Base-by-base conservation (phyloP, 768 basidiomycete species). In the Suillus bovinus region DNA sequence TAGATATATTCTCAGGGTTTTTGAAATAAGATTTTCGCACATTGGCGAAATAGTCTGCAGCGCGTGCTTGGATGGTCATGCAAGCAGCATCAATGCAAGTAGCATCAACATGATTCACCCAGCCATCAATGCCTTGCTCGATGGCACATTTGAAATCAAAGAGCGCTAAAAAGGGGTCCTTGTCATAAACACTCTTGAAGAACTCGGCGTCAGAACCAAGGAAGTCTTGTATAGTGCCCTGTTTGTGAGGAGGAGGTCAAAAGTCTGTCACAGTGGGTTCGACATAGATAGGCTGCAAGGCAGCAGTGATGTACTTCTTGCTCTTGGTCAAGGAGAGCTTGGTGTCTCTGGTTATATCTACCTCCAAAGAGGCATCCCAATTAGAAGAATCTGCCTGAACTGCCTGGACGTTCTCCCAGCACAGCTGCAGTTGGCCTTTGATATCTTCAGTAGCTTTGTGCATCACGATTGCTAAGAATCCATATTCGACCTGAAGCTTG, bases 131-230 rank as follows among this genome's bases (percentile, higher is more conserved):
- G 22, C 60, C 61, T 7, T 68, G 61, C 34, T 70, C 64, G 55
- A 80, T 71, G 17, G 71, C 64, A 10, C 50, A 57, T 64, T 82
- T 80, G 41, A 82, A 73, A 61, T 82, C 81, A 9, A 67, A 74
- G 0, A 82, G 71, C 3, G 72, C 63, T 41, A 66, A 2, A 60
- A 56, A 52, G 11, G 67, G 64, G 3, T 69, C 68, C 0, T 27
- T 9, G 5, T 16, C 8, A 34, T 62, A 69, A 2, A 63, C 62
- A 4, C 38, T 44, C 5, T 58, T 44, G 66, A 71, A 68, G 52
- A 71, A 69, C 2, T 17, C 39, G 8, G 61, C 59, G 33, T 63
- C 59, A 1, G 38, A 31, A 36, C 63, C 64, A 4, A 71, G 57
- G 41, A 71, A 71, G 22, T 71, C 59, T 0, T 66, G 36, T 5